Evolutionary conservation across 768 basidiomycete genomes (phyloP), one percentile per base, ranked within the genome.

Genomic region (Chalciporus sphaerocephalus): DNA sequence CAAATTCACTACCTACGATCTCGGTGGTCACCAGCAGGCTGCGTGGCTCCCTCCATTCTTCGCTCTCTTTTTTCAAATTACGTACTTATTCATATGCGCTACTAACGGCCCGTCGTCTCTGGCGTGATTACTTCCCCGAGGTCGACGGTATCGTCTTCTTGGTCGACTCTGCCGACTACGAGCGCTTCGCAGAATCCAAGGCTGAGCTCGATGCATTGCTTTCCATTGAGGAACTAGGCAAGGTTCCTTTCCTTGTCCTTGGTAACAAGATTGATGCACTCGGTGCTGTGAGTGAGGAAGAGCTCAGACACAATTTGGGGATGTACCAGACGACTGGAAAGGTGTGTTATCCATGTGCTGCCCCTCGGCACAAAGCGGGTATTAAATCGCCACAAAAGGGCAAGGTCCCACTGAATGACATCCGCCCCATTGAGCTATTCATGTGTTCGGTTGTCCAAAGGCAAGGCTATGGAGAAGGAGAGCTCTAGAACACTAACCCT

Each of bases 251-350:
- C 87, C 81, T 99, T 45, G 81, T 99, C 48, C 85, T 98, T 38
- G 96, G 96, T 35, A 99, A 99, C 80, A 98, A 99, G 81, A 99
- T 99, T 60, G 96, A 98, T 61, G 94, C 94, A n/a, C 82, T 87
- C 5, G 92, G 93, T 30, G 96, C 96, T 30, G 94, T 99, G 52
- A 91, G 87, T 51, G 96, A 99, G 70, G 95, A 99, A 62, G 93
- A 99, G 67, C 74, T 99, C 53, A 85, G 96, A 63, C 92, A 97
- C 61, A 81, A 92, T 53, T 77, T 99, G 35, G 96, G 96, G 13
- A 73, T 99, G 39, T 96, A 94, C 72, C 93, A 97, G 71, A 99
- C 96, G n/a, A 99, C 96, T 18, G 96, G 96, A 65, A 98, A 99
- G 85, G 94, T 93, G 36, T 70, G 46, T 50, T 33, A 28, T 43